Conservation (phyloP, 805 yeast genomes). For the Yamadazyma insecticola region DNA sequence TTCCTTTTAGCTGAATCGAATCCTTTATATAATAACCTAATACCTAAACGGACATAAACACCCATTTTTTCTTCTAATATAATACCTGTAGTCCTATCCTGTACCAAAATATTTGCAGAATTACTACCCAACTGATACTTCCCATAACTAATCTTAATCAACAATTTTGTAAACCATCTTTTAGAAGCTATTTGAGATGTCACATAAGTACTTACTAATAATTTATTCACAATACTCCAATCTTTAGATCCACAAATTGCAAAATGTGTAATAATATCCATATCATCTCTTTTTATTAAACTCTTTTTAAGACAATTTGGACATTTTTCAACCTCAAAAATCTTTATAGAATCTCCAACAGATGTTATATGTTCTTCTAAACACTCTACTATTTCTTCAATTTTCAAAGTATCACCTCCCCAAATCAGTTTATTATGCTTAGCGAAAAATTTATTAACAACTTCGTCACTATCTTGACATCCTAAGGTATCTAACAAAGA, state of each 20-base stretch:
- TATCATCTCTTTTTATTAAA: slow-evolving; percentile 47
- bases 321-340: slow-evolving; percentile 64
- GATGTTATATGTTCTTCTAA: slow-evolving; percentile 37
- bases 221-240: slow-evolving; percentile 63
- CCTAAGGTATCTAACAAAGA: slow-evolving; percentile 65
- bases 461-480: slow-evolving; percentile 45
- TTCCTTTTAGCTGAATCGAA: slow-evolving; percentile 56
- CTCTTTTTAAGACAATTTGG: slow-evolving; percentile 73
- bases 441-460: slow-evolving; percentile 51
- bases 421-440: slow-evolving; percentile 42
- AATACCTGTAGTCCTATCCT: slow-evolving; percentile 84
- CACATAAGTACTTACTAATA: slow-evolving; percentile 64
- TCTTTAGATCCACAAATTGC: slow-evolving; percentile 81
- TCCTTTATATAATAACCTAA: slow-evolving; percentile 76
- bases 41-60: slow-evolving; percentile 82
- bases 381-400: slow-evolving; percentile 42
- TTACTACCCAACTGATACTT: slow-evolving; percentile 70
- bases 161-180: slow-evolving; percentile 81
- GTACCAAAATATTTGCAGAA: slow-evolving; percentile 91
- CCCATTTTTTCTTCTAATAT: slow-evolving; percentile 93
- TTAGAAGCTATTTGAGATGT: slow-evolving; percentile 79
- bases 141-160: slow-evolving; percentile 85
- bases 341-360: slow-evolving; percentile 24
- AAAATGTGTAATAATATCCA: slow-evolving; percentile 78
- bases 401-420: slow-evolving; percentile 48